These are phyloP conservation scores for Dactylellina haptotyla DNA, from an alignment of 2,329 filamentous ascomycete species.

Conservation along the genomic window DNA sequence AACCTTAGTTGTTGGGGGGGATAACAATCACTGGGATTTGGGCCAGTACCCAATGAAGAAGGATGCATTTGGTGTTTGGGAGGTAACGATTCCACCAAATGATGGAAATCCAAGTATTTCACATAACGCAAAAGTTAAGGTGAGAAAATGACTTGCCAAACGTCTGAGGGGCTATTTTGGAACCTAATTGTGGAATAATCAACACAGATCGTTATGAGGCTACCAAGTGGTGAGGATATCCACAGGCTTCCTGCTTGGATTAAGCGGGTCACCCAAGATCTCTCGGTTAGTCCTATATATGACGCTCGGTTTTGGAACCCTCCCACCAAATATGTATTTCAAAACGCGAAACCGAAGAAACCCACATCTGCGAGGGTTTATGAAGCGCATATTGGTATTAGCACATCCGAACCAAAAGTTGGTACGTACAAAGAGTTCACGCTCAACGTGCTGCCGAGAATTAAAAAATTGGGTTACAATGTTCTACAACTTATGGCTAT, in stretches of 20 bases:
- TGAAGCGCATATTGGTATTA: conserved; percentile 98
- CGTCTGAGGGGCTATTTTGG: no score
- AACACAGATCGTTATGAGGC: conserved; percentile 79
- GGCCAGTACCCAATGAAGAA: conserved; percentile 87
- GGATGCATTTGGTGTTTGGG: conserved; percentile 85
- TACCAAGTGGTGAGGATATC: conserved; percentile 80
- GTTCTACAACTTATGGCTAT: conserved; percentile 98
- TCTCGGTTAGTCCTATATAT: conserved; percentile 87
- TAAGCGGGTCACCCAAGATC: conserved; percentile 93
- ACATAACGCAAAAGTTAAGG: conserved; percentile 97
- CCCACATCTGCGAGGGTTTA: conserved; percentile 90
- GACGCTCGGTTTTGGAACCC: conserved; percentile 98
- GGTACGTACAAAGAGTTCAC: conserved; percentile 98
- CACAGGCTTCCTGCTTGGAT: conserved; percentile 97
- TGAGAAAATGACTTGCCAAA: no score
- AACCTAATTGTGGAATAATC: not conserved
- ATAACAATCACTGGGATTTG: conserved; percentile 80
- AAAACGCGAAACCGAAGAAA: conserved; percentile 82
- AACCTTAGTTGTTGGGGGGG: conserved; percentile 73
- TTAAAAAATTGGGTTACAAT: conserved; percentile 91
- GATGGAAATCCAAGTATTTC: conserved; percentile 81
- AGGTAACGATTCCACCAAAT: conserved; percentile 78
- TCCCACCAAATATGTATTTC: conserved; percentile 81
- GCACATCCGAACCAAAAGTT: conserved; percentile 85
- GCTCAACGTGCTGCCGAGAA: conserved; percentile 86